Evolutionary conservation across 441 rosid genomes (phyloP).

Genomic region (Bocquillonia castaneifolia): DNA sequence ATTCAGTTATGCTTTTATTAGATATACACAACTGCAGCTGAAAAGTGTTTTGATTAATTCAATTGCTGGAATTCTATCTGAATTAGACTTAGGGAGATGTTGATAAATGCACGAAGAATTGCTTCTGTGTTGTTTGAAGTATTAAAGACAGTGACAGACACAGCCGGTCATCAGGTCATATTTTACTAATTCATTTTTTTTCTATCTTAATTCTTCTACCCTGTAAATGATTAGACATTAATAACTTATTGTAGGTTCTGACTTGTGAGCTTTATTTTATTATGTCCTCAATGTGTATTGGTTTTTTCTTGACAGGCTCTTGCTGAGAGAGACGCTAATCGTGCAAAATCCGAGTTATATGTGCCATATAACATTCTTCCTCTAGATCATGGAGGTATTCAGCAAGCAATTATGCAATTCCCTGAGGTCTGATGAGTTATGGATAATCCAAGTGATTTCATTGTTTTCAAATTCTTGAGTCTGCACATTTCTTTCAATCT

Average conservation of each 20-base stretch:
- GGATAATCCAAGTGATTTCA: constrained; percentile 19
- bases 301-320: constrained; percentile 49
- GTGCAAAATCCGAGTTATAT: constrained; percentile 51
- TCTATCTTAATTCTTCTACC: constrained; percentile 10
- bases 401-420: constrained; percentile 77
- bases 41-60: constrained; percentile 14
- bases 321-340: constrained; percentile 50
- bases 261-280: neutral
- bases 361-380: constrained; percentile 93
- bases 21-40: neutral
- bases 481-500: neutral
- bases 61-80: constrained; percentile 12
- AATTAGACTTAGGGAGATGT: constrained; percentile 39
- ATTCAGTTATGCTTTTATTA: constrained; percentile 11
- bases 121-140: constrained; percentile 50
- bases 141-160: constrained; percentile 49
- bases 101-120: constrained; percentile 35
- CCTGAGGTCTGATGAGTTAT: constrained; percentile 65
- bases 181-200: neutral
- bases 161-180: constrained; percentile 66
- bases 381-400: constrained; percentile 75
- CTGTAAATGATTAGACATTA: neutral
- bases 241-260: neutral
- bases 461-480: constrained; percentile 6
- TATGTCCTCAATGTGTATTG: constrained; percentile 7